A percentile compares a stretch with the other conserved stretches of the same genome.
These are phyloP conservation scores for Ceratocystis cubensis DNA, from an alignment of 2,329 filamentous ascomycete species.

Conservation along the genomic window DNA sequence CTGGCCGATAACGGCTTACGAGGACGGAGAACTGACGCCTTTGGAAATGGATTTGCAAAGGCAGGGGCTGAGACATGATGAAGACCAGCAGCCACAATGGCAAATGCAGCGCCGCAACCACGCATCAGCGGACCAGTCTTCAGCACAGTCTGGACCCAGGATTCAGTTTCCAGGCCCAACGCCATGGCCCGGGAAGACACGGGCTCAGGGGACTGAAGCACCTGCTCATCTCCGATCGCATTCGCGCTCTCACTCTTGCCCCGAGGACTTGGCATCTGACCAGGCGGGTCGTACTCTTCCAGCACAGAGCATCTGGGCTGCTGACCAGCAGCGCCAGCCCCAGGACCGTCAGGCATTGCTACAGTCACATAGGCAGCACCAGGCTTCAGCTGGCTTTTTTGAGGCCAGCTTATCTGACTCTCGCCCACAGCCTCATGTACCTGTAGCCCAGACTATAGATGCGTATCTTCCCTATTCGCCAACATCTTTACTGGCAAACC, in stretches of 20 bases:
- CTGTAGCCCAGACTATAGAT: too few relatives aligned
- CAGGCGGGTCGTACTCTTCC: not conserved
- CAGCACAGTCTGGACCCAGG: not conserved
- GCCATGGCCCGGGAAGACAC: too few relatives aligned
- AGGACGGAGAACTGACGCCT: constrained; percentile 11
- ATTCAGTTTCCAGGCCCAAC: not conserved
- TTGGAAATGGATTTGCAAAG: not conserved
- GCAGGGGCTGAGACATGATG: not conserved
- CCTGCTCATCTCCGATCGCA: not conserved
- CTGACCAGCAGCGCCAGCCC: not conserved
- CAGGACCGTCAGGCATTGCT: not conserved
- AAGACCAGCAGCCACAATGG: not conserved
- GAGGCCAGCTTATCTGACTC: not conserved
- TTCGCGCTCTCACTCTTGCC: not conserved
- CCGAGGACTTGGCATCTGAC: not conserved
- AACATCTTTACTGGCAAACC: not conserved
- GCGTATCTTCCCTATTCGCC: not conserved
- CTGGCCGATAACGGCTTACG: constrained; percentile 16
- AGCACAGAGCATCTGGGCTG: not conserved
- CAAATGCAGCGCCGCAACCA: not conserved
- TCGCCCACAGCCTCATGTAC: not conserved
- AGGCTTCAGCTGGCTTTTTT: not conserved
- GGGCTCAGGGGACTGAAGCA: too few relatives aligned
- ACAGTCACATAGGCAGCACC: not conserved
- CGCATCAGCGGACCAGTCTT: not conserved